Evolutionary conservation across 768 basidiomycete genomes (phyloP), one percentile per base, ranked within the genome.

Genomic region (Lepiota brunneoincarnata): DNA sequence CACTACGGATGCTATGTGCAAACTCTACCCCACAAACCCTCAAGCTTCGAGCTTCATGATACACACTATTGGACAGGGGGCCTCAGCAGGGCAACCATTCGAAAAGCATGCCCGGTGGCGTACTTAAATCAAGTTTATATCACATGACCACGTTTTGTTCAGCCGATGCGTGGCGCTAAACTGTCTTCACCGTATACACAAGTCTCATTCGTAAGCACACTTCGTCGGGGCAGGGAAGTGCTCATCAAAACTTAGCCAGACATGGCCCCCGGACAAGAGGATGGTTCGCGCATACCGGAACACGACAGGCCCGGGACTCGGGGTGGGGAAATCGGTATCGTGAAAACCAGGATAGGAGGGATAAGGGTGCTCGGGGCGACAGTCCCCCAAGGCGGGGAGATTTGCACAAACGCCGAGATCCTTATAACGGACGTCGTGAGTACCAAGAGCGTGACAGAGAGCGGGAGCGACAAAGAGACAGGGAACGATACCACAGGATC

Each of bases 391-490:
- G 17, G 7, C 26, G 45, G 34, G 45, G 46, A 14, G 46, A 41
- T 12, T 46, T 43, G 28, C 44, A 37, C 35, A 45, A 44, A 24
- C 26, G 24, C 15, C 24, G 36, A 38, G 52, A 52, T 52, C 37
- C 52, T 46, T 5, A 54, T 18, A 28, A 56, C 37, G 50, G 41
- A 26, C 42, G 43, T 41, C 49, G 44, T 42, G 63, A 66, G 24
- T 74, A 75, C 54, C 62, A 65, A 18, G 70, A 73, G 47, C 64
- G 66, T 35, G 72, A 76, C 55, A 63, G 75, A 20, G 74, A 78
- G 61, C 64, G 69, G 35, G 76, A 82, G 40, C 67, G 75, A 26
- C 66, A 66, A 34, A 62, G 70, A 55, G 78, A 80, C 57, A 68
- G 79, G 59, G 76, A 77, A 28, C 66, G 74, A 40, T 76, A 77